Percentiles rank a stretch among this genome's conserved stretches.
phyloP scores from a whole-genome alignment of 2,329 filamentous ascomycete genomes.

The Botrytis deweyae region DNA sequence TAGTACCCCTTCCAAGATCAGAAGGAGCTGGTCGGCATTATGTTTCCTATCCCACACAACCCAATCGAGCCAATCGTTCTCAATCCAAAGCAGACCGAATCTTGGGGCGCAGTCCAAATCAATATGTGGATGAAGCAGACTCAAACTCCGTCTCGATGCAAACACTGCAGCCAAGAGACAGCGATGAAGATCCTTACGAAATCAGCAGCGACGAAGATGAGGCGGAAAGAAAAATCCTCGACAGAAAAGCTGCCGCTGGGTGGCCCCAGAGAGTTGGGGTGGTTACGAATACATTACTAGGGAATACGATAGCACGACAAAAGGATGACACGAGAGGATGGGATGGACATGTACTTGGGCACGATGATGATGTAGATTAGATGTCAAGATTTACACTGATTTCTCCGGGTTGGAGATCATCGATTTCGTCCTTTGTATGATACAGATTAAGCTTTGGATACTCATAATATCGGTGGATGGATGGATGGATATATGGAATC shows the following conservation, averaged over 20 bases:
- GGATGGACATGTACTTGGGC: conserved; percentile 33
- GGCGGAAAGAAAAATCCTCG: conserved; percentile 28
- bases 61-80: conserved; percentile 20
- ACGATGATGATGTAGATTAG: conserved; percentile 21
- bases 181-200: conserved; percentile 36
- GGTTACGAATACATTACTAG: conserved; percentile 38
- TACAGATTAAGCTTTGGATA: conserved; percentile 2
- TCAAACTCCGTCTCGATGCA: conserved; percentile 36
- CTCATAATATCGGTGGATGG: neutral
- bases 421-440: neutral
- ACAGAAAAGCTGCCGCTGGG: conserved; percentile 32
- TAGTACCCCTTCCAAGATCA: conserved; percentile 21
- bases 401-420: neutral
- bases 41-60: conserved; percentile 29
- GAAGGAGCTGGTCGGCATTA: conserved; percentile 38
- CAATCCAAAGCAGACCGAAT: conserved; percentile 41
- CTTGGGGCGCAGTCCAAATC: conserved; percentile 37
- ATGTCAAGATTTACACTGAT: neutral
- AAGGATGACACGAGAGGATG: conserved; percentile 35
- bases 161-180: conserved; percentile 30
- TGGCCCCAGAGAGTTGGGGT: conserved; percentile 37
- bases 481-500: neutral
- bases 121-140: conserved; percentile 34
- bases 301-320: conserved; percentile 37
- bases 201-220: conserved; percentile 38